phyloP scores from a whole-genome alignment of 768 basidiomycete genomes.

The Asterophora lycoperdoides region DNA sequence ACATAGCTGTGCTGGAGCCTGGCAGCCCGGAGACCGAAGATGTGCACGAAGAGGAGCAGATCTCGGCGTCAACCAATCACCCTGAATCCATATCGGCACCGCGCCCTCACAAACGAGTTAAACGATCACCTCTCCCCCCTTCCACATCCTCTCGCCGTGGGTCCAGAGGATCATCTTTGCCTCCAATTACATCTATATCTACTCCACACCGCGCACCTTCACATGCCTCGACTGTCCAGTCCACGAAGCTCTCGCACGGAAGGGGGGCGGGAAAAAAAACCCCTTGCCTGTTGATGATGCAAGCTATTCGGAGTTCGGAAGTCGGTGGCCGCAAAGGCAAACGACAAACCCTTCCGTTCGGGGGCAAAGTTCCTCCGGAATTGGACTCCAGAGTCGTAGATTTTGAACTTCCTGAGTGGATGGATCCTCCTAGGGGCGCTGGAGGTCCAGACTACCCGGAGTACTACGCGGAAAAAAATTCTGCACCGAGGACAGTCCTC shows the following conservation, averaged over 20 bases:
- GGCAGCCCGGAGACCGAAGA: conserved; percentile 12
- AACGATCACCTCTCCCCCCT: conserved; percentile 7
- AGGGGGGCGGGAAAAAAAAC: conserved; percentile 15
- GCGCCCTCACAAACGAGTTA: conserved; percentile 16
- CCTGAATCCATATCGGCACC: not conserved
- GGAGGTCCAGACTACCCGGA: conserved; percentile 9
- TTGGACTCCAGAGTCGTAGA: conserved; percentile 42
- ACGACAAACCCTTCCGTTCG: conserved; percentile 57
- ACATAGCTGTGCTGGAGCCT: conserved; percentile 20
- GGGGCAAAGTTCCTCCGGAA: conserved; percentile 44
- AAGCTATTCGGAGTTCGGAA: conserved; percentile 46
- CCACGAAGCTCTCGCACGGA: conserved; percentile 15
- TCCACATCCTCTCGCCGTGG: conserved; percentile 5
- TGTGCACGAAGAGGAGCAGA: not conserved
- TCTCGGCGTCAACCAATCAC: conserved; percentile 5
- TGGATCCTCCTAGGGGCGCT: conserved; percentile 23
- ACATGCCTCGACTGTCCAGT: conserved; percentile 14
- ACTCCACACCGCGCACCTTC: conserved; percentile 12
- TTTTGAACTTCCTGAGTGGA: conserved; percentile 56
- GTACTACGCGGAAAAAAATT: not conserved
- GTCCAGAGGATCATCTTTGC: conserved; percentile 21
- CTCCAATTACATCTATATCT: conserved; percentile 24
- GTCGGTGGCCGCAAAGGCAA: conserved; percentile 45
- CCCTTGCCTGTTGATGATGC: conserved; percentile 34
- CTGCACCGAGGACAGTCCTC: conserved; percentile 1